These are phyloP conservation scores for Samsoniella hepiali DNA, from an alignment of 2,329 filamentous ascomycete species.

Conservation along the genomic window DNA sequence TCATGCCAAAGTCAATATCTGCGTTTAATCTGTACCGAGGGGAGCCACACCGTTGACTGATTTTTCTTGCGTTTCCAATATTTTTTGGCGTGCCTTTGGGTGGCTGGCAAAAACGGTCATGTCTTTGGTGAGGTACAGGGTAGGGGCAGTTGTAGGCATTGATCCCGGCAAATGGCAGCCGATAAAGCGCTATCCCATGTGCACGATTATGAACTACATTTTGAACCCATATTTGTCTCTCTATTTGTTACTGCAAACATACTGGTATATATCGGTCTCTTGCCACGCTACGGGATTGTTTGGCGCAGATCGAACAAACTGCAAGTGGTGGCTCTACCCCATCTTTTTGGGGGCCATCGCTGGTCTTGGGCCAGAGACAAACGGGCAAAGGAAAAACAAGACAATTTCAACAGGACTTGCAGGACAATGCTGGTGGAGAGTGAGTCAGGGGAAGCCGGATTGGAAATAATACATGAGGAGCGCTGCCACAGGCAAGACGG, in stretches of 20 bases:
- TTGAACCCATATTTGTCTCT: too few species aligned
- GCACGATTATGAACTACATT: too few species aligned
- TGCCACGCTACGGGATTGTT: neutral
- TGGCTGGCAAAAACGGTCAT: too few species aligned
- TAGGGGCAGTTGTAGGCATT: neutral
- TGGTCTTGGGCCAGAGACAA: neutral
- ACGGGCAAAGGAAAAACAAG: neutral
- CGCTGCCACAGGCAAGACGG: neutral
- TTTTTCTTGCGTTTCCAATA: too few species aligned
- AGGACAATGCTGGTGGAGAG: too few species aligned
- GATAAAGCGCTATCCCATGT: too few species aligned
- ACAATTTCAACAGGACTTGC: neutral
- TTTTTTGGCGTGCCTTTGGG: too few species aligned
- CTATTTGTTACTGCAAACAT: too few species aligned
- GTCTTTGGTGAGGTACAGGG: neutral
- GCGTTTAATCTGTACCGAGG: too few species aligned
- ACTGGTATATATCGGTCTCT: neutral
- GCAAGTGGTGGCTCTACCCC: neutral
- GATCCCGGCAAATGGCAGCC: neutral
- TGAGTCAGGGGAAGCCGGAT: neutral
- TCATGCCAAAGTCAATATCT: neutral
- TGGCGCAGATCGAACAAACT: neutral
- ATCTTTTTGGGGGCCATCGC: constrained; percentile 14
- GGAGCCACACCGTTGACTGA: too few species aligned
- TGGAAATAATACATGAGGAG: neutral